Evolutionary conservation across 306 rosid species (phyloP).

Genomic region (Acacia confusa): DNA sequence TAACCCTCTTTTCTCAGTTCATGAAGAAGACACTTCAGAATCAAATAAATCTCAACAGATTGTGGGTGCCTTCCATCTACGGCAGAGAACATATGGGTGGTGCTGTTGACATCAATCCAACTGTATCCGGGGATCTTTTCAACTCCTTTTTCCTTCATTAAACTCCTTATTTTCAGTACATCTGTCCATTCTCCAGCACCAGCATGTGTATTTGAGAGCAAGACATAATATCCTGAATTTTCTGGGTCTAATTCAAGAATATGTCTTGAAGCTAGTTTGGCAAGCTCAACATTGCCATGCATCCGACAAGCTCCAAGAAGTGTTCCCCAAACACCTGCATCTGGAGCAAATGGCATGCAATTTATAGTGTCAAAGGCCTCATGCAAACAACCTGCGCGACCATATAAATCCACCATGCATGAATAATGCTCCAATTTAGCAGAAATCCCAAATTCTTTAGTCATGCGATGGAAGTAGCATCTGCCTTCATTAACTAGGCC

Average conservation of each 20-base stretch:
- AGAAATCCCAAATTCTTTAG: slow-evolving; percentile 52
- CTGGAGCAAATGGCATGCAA: slow-evolving; percentile 74
- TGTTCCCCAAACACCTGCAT: slow-evolving; percentile 89
- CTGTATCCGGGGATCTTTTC: slow-evolving; percentile 78
- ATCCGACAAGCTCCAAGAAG: slow-evolving; percentile 84
- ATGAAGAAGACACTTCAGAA: slow-evolving; percentile 59
- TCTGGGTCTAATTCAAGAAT: slow-evolving; percentile 67
- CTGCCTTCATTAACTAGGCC: slow-evolving; percentile 67
- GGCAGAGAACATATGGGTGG: slow-evolving; percentile 71
- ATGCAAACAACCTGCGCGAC: slow-evolving; percentile 63
- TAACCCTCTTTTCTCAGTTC: slow-evolving; percentile 77
- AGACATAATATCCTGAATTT: slow-evolving; percentile 78
- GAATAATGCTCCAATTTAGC: slow-evolving; percentile 82
- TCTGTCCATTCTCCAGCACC: slow-evolving; percentile 71
- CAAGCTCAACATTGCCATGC: slow-evolving; percentile 77
- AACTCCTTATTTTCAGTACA: slow-evolving; percentile 60
- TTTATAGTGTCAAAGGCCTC: slow-evolving; percentile 73
- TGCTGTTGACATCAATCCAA: slow-evolving; percentile 76
- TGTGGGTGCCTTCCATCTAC: slow-evolving; percentile 70
- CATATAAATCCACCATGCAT: slow-evolving; percentile 76
- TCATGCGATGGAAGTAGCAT: slow-evolving; percentile 63
- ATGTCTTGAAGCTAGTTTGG: slow-evolving; percentile 60
- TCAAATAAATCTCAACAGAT: slow-evolving; percentile 53
- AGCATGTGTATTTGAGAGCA: slow-evolving; percentile 69
- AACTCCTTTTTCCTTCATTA: slow-evolving; percentile 75